Base-by-base conservation (phyloP, 2,329 filamentous ascomycete genomes). In the Fusarium annulatum region DNA sequence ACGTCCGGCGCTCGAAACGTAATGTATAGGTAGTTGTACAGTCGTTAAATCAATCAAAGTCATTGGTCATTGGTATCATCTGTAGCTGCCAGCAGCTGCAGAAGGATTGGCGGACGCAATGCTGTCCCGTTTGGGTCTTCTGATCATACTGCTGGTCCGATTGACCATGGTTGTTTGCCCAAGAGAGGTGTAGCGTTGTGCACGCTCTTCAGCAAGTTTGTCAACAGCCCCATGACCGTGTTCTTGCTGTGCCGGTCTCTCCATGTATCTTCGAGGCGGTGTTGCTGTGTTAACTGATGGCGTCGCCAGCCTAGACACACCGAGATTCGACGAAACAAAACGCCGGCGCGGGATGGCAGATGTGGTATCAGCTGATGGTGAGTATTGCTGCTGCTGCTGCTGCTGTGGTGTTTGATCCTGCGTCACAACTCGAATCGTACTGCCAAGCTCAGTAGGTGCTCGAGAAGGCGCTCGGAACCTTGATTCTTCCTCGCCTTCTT, bases 401-500 rank as follows among this genome's bases (percentile, higher is more conserved):
- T 30, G 45, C 26, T 21, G 76, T 21, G 73, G 59, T 3, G 72
- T 48, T 34, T 77, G 77, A 46, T 83, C 80, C 33, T 77, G 76
- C 19, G 76, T 65, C n/a, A 71, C 65, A 42, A 66, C 64, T 46
- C 80, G 74, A 82, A 85, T 68, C 71, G 81, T 77, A 34, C 83
- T 85, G 59, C 83, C 85, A 59, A 87, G 84, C 67, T 92, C 90
- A 2, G 89, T 91, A 41, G 84, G 81, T 8, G 89, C 89, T 30
- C 90, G 85, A 8, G 90, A 91, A 2, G 89, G 88, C 5, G 87
- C 84, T n/a, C 88, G 86, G 71, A 88, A 85, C 38, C 85, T 82
- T n/a, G 78, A 51, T 26, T 87, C 86, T 3, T 88, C 86, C 12
- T 78, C 76, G 9, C 87, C 86, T 4, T 88, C 84, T 38, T 86